phyloP scores from a whole-genome alignment of 1,139 yeast genomes.

The Kodamaea sp. region DNA sequence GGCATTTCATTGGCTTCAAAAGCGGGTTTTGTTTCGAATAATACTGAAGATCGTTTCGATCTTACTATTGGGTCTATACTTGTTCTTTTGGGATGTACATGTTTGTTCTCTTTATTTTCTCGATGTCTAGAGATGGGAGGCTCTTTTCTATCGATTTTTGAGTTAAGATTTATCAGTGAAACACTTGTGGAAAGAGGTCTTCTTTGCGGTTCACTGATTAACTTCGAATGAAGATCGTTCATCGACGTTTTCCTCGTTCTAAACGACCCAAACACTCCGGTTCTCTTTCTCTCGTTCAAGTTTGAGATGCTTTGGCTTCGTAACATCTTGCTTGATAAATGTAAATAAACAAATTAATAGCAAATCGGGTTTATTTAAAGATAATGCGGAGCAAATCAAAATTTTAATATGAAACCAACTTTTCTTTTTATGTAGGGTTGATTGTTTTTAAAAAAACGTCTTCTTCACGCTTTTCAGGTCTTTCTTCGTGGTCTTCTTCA shows the following conservation, averaged over 20 bases:
- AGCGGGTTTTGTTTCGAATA: slow-evolving; percentile 7
- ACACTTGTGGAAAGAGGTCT: slow-evolving; percentile 5
- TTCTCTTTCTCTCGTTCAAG: slow-evolving; percentile 22
- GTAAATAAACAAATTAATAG: neutral
- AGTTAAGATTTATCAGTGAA: slow-evolving; percentile 4
- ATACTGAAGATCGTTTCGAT: slow-evolving; percentile 7
- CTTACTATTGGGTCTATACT: neutral
- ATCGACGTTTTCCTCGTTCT: slow-evolving; percentile 18
- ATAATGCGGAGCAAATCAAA: too few species aligned
- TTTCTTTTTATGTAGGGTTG: too few species aligned
- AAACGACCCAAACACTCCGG: slow-evolving; percentile 22
- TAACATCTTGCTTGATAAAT: slow-evolving; percentile 18
- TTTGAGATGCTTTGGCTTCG: slow-evolving; percentile 32
- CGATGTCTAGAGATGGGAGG: slow-evolving; percentile 2
- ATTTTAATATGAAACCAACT: too few species aligned
- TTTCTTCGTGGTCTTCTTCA: too few species aligned
- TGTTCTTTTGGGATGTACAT: too few species aligned
- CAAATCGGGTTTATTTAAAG: too few species aligned
- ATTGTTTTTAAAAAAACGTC: too few species aligned
- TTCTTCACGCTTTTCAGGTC: too few species aligned
- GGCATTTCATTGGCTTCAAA: slow-evolving; percentile 2
- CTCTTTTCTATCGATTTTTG: neutral
- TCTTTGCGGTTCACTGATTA: slow-evolving; percentile 3
- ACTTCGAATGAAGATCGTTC: slow-evolving; percentile 10
- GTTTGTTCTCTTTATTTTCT: neutral